Percentiles rank a stretch among this genome's conserved stretches.
Evolutionary conservation across 2,329 filamentous ascomycete species (phyloP).

Genomic region (Acarospora socialis): DNA sequence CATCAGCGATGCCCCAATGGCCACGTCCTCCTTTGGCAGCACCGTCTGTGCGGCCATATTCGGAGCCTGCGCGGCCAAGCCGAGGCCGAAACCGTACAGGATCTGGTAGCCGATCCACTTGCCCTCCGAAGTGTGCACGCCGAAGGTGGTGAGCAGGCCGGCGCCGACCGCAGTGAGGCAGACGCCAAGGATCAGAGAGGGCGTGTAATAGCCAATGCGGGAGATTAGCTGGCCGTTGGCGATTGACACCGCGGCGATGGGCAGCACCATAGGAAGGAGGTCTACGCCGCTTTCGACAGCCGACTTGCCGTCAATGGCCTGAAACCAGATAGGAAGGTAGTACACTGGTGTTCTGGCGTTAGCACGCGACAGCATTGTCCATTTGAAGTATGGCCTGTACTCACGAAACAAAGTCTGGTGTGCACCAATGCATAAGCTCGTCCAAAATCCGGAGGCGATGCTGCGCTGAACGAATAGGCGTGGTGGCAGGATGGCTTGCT

Average conservation of each 20-base stretch:
- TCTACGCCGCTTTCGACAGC: constrained; percentile 26
- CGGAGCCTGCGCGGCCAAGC: constrained; percentile 16
- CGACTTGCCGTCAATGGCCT: constrained; percentile 23
- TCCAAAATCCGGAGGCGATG: constrained; percentile 5
- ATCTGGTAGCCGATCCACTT: constrained; percentile 12
- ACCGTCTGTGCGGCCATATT: constrained; percentile 16
- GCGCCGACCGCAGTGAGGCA: constrained; percentile 8
- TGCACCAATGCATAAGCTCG: constrained; percentile 5
- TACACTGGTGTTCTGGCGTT: too few relatives aligned
- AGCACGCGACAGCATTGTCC: too few relatives aligned
- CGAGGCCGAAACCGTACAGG: constrained; percentile 13
- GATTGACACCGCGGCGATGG: constrained; percentile 21
- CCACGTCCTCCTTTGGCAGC: constrained; percentile 17
- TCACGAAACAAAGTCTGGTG: too few relatives aligned
- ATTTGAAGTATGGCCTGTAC: too few relatives aligned
- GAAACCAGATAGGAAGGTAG: constrained; percentile 34
- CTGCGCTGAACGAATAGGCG: constrained; percentile 10
- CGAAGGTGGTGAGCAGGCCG: constrained; percentile 12
- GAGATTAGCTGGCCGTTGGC: constrained; percentile 15
- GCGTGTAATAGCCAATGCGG: constrained; percentile 8
- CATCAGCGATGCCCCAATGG: constrained; percentile 9
- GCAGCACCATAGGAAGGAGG: constrained; percentile 23
- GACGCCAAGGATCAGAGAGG: constrained; percentile 1
- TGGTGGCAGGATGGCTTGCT: constrained; percentile 16
- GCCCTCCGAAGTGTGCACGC: constrained; percentile 6